These are phyloP conservation scores for Thyridium curvatum DNA, from an alignment of 2,329 filamentous ascomycete species.

Conservation along the genomic window DNA sequence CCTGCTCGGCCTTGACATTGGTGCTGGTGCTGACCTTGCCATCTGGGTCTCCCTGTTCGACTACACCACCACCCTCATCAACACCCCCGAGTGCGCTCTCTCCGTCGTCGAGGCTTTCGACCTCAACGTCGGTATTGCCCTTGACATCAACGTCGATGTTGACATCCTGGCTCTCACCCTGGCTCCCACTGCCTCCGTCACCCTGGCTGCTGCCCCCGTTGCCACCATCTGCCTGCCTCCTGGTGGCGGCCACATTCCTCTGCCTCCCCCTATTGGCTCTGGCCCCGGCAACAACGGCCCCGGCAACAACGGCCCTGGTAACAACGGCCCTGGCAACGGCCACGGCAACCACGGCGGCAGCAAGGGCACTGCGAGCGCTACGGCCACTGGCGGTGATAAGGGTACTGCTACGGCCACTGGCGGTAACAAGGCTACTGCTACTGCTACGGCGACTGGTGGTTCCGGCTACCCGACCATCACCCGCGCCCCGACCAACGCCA, in stretches of 20 bases:
- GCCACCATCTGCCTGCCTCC: conserved; percentile 11
- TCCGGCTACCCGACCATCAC: too few relatives aligned
- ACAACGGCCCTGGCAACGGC: too few relatives aligned
- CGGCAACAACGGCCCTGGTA: too few relatives aligned
- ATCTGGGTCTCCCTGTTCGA: conserved; percentile 23
- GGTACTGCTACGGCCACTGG: too few relatives aligned
- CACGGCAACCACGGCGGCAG: too few relatives aligned
- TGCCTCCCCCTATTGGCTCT: too few relatives aligned
- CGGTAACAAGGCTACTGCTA: too few relatives aligned
- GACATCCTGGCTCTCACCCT: conserved; percentile 13
- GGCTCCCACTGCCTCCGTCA: conserved; percentile 18
- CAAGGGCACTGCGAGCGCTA: too few relatives aligned
- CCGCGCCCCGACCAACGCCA: conserved; percentile 28
- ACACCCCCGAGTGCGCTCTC: conserved; percentile 7
- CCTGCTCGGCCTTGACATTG: conserved; percentile 14
- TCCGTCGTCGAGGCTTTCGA: conserved; percentile 13
- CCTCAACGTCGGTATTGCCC: conserved; percentile 15
- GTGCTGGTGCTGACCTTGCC: conserved; percentile 17
- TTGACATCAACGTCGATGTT: conserved; percentile 16
- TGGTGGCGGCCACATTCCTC: too few relatives aligned
- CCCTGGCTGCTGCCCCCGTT: conserved; percentile 12
- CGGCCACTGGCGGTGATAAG: too few relatives aligned
- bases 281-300: too few relatives aligned
- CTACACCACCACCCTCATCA: conserved; percentile 17
- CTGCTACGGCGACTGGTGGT: too few relatives aligned